Base-by-base conservation (phyloP, 495 filamentous ascomycete species). In the Daldinia vernicosa region DNA sequence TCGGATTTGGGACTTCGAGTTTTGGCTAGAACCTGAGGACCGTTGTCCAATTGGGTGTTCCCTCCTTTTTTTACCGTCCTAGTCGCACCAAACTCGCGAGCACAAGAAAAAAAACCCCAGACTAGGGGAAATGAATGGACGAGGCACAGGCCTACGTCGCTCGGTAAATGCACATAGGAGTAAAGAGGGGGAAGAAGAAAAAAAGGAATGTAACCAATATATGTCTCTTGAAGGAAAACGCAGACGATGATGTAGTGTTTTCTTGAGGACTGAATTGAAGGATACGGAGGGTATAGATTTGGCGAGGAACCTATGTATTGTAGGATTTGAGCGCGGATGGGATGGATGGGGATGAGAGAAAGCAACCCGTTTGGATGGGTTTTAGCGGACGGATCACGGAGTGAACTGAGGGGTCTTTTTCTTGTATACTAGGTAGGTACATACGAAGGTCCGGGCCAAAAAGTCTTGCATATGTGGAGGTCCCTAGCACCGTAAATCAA, bases 311-410 rank as follows among this genome's bases (percentile, higher is more conserved):
- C 22, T 55, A 45, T n/a, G n/a, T n/a, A n/a, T 60, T 54, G 67
- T 64, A 63, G 60, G 50, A 30, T 51, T 35, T 35, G 35, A 57
- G 47, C 30, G 39, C 32, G 58, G 60, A 59, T 55, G 67, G 67
- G 71, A 65, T 67, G 52, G n/a, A n/a, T n/a, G n/a, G n/a, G 47
- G 63, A 67, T 60, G 63, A 63, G 66, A 52, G 62, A 52, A 63
- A 55, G 27, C 61, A 61, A 60, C 26, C 47, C 56, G 62, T 52
- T 63, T 19, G 37, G 45, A 70, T 61, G 61, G 66, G 55, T 39
- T 58, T 57, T 17, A 28, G 62, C 3, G 68, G n/a, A 69, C 71
- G 71, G 71, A 71, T 67, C 71, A 57, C 67, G 63, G 67, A 71
- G 63, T 67, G 67, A 71, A 68, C 71, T 67, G 66, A 66, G 62